Base-by-base conservation (phyloP, 2,329 filamentous ascomycete species). In the Aspergillus costaricaensis region DNA sequence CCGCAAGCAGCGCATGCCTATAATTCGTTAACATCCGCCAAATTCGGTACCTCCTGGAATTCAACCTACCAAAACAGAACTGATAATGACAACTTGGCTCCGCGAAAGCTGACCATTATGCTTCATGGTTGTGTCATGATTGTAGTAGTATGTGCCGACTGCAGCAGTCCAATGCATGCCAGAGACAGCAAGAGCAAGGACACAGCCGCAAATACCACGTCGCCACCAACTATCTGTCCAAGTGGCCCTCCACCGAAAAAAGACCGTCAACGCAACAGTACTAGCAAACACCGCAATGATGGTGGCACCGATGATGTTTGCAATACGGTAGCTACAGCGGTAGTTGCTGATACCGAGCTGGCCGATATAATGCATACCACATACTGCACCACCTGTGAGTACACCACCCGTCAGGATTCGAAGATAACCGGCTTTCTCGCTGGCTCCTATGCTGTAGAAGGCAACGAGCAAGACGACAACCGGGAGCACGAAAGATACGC, bases 91-190 rank as follows among this genome's bases (percentile, higher is more conserved):
- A 21, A 89, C 91, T 5, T 85, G 83, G 57, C 87, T 87, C 53
- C 87, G 81, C 8, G 86, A 84, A 27, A 85, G 74, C 51, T 80
- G 72, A 51, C 77, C 77, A 44, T 70, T 73, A 14, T 72, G 61
- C 36, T 64, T 67, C 32, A 78, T 65, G 52, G 80, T 78, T 55
- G 82, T 72, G 48, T 80, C 72, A 64, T 83, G 74, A 55, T 91
- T 75, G 47, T 81, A 82, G 72, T 93, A 95, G 8, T 76, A 73
- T 3, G 91, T 95, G 15, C 90, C 90, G 10, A 85, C 82, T 3
- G 88, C 84, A 32, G 89, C 91, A 58, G 89, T 89, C 89, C 91
- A 96, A 76, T 96, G 91, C 91, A 96, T 95, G 1, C 90, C 91
- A 9, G 88, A 92, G 2, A 95, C 90, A 43, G 89, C 91, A 15